Conservation (phyloP, 1,139 yeast species). For the Barnettozyma hawaiiensis region DNA sequence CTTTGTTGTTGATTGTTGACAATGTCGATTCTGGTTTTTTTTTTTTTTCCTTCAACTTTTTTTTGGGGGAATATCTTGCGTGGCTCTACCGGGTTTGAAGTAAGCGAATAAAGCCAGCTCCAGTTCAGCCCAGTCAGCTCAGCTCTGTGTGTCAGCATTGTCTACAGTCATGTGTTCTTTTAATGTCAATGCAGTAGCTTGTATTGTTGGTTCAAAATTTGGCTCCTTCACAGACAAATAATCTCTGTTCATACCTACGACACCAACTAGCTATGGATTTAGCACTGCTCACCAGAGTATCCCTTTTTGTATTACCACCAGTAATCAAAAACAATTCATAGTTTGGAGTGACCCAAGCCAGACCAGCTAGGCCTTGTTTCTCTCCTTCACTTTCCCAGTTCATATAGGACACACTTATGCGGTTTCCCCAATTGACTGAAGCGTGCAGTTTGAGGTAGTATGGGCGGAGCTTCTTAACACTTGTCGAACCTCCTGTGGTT, state of each 20-base stretch:
- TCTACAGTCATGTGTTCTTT: too few relatives aligned
- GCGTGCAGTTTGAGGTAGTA: constrained; percentile 22
- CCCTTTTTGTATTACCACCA: constrained; percentile 42
- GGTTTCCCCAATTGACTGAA: constrained; percentile 14
- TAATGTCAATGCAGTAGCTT: neutral
- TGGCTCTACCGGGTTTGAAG: neutral
- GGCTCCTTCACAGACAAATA: constrained; percentile 62
- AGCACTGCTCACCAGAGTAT: constrained; percentile 46
- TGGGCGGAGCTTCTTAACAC: constrained; percentile 15
- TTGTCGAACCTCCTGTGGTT: constrained; percentile 14
- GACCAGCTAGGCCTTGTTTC: constrained; percentile 37
- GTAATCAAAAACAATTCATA: constrained; percentile 53
- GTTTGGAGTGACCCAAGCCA: constrained; percentile 51
- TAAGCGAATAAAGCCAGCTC: too few relatives aligned
- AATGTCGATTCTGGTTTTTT: neutral
- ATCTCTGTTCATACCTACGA: constrained; percentile 45
- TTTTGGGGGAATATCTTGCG: neutral
- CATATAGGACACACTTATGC: constrained; percentile 26
- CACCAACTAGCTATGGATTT: constrained; percentile 53
- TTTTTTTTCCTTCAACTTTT: neutral
- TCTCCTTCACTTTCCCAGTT: constrained; percentile 31
- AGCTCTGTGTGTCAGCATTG: too few relatives aligned
- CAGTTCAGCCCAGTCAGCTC: too few relatives aligned
- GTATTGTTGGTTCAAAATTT: constrained; percentile 33
- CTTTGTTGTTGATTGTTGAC: too few relatives aligned